phyloP scores from a whole-genome alignment of 768 basidiomycete species.

The Jaapia argillacea region DNA sequence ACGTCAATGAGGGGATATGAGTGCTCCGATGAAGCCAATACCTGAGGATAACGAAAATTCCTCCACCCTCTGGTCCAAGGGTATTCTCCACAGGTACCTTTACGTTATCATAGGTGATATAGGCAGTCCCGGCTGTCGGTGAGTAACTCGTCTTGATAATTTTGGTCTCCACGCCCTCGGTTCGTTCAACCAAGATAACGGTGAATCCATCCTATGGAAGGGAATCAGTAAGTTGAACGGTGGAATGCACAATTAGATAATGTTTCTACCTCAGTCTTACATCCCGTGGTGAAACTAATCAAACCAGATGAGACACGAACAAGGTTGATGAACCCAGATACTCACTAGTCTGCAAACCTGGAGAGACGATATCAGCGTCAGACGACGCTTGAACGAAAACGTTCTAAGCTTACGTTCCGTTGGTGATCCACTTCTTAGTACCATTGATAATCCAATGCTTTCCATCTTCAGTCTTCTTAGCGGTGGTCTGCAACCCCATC shows the following conservation, averaged over 20 bases:
- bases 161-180: slow-evolving; percentile 76
- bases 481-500: slow-evolving; percentile 66
- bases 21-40: too few species aligned
- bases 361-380: slow-evolving; percentile 24
- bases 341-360: slow-evolving; percentile 26
- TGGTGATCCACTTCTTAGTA: slow-evolving; percentile 83
- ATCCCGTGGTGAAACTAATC: slow-evolving; percentile 74
- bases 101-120: slow-evolving; percentile 76
- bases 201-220: slow-evolving; percentile 50
- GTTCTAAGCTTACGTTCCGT: slow-evolving; percentile 41
- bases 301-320: too few species aligned
- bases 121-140: slow-evolving; percentile 76
- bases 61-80: slow-evolving; percentile 70
- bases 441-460: slow-evolving; percentile 82
- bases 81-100: slow-evolving; percentile 84
- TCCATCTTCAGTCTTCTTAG: slow-evolving; percentile 72
- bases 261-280: slow-evolving; percentile 44
- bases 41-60: slow-evolving; percentile 47
- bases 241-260: background rate
- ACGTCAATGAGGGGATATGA: too few species aligned
- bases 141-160: slow-evolving; percentile 87
- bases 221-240: background rate
- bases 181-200: slow-evolving; percentile 77
- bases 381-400: background rate
- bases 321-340: too few species aligned